Conservation (phyloP, 108 stramenopile genomes). For the Discostella pseudostelligera region DNA sequence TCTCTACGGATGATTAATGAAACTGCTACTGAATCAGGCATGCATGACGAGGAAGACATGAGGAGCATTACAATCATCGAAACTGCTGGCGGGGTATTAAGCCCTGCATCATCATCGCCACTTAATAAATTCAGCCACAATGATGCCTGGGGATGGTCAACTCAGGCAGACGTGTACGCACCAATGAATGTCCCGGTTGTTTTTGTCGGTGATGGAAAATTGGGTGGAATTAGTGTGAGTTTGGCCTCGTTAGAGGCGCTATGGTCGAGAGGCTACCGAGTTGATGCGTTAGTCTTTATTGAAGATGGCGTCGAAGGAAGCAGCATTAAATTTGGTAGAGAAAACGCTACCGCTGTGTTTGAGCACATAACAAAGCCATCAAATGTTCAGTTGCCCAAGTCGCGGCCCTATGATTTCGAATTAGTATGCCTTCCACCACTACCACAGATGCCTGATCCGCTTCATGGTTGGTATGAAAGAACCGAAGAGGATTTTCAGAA, state of each 20-base stretch:
- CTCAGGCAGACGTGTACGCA: constrained; percentile 91
- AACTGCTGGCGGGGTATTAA: constrained; percentile 87
- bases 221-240: constrained; percentile 94
- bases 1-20: constrained; percentile 25
- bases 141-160: constrained; percentile 81
- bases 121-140: constrained; percentile 45
- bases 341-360: constrained; percentile 48
- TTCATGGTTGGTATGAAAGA: constrained; percentile 67
- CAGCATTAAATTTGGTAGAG: constrained; percentile 47
- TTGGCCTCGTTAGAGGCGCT: constrained; percentile 86
- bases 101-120: constrained; percentile 84
- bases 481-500: constrained; percentile 25
- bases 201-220: constrained; percentile 89
- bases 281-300: constrained; percentile 75
- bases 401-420: constrained; percentile 58
- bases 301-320: constrained; percentile 38
- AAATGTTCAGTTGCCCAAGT: too few species aligned
- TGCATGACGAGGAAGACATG: constrained; percentile 4
- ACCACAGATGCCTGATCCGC: constrained; percentile 67
- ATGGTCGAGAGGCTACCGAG: constrained; percentile 77
- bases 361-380: constrained; percentile 50
- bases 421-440: constrained; percentile 66
- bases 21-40: neutral
- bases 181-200: constrained; percentile 72
- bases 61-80: constrained; percentile 56